Conservation (phyloP, 78 protist species). For the Pirum gemmata region DNA sequence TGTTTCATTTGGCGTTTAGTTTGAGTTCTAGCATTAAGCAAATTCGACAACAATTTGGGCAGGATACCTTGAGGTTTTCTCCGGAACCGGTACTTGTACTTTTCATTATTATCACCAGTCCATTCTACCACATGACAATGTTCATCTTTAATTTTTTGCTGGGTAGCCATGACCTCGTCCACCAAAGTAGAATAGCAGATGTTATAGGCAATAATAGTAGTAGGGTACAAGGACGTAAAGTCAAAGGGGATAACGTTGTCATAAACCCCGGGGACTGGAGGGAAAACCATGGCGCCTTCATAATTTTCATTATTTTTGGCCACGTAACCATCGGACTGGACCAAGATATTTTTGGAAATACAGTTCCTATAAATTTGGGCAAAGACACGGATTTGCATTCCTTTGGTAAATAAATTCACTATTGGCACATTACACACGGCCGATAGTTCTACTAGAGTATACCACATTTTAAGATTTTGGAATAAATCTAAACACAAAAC, state of each 20-base stretch:
- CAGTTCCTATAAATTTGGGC: not conserved
- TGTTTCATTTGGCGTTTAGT: no score
- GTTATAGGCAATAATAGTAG: no score
- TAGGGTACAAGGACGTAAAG: not conserved
- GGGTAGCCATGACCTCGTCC: no score
- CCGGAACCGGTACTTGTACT: not conserved
- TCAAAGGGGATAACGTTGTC: not conserved
- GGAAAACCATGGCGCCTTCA: not conserved
- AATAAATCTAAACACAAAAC: not conserved
- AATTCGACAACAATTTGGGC: not conserved
- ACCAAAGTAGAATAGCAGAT: constrained; percentile 2
- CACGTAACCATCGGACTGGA: not conserved
- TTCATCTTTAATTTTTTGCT: no score
- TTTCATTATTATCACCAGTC: not conserved
- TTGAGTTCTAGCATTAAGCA: not conserved
- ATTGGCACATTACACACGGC: not conserved
- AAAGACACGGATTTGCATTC: not conserved
- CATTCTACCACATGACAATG: not conserved
- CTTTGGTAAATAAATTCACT: not conserved
- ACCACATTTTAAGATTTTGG: not conserved
- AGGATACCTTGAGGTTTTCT: not conserved
- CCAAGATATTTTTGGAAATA: not conserved
- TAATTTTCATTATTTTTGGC: not conserved
- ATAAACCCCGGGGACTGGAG: not conserved
- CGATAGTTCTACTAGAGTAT: not conserved